Evolutionary conservation across 345 rosid species (phyloP), one percentile per base, ranked within the genome.

Genomic region (Acer campestre): DNA sequence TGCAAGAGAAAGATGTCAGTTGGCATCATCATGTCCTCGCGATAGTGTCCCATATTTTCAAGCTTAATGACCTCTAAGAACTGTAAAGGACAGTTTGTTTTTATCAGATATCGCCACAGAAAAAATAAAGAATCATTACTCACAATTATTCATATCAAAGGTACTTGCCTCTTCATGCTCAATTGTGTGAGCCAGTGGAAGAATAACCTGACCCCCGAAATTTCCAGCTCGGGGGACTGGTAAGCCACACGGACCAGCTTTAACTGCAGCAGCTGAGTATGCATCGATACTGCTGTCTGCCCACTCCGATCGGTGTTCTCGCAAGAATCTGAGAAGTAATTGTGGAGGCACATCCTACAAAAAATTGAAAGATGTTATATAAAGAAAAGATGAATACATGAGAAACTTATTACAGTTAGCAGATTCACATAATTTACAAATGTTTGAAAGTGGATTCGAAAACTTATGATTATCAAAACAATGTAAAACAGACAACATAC

Each of bases 271-370:
- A 51, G 96, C 95, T 18, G 98, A 88, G 83, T 96, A 96, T 16
- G 97, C 95, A 80, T 96, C 99, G 8, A 94, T 92, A 74, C 89
- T 89, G 80, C 88, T 92, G 64, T 94, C 99, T 18, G 99, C 99
- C 99, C 99, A 96, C 85, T 96, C 99, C 65, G 98, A 95, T 72
- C 98, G 88, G 75, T 96, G 99, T 80, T 96, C 99, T 35, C 98
- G 86, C 84, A 96, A 84, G 86, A 96, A 96, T 80, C 97, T 80
- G 27, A 96, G 88, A 48, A 96, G 97, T 67, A 92, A 89, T 31
- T 97, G 93, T 4, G 99, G 99, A 67, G 99, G 98, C 81, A 96
- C 98, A 86, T 96, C 92, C 99, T 96, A 76, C 76, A 84, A 66
- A 76, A 38, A 18, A 6, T 40, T 8, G 53, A 10, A 65, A 61